A percentile compares a stretch with the other conserved stretches of the same genome.
phyloP scores from a whole-genome alignment of 2,329 filamentous ascomycete species.

The Chaetothyriales sp. region DNA sequence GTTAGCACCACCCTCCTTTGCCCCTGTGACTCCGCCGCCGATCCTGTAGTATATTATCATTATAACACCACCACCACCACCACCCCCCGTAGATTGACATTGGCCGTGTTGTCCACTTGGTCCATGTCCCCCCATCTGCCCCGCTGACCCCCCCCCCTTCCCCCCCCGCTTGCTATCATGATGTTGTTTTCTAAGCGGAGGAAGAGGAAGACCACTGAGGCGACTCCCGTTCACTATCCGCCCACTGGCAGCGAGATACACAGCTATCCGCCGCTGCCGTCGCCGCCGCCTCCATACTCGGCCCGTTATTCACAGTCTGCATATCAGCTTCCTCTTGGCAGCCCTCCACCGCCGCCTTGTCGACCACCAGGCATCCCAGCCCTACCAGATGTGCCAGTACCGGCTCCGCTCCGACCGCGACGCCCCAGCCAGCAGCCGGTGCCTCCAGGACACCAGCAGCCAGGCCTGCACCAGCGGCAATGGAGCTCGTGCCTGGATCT shows the following conservation, averaged over 20 bases:
- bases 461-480: neutral
- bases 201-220: neutral
- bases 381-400: neutral
- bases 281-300: neutral
- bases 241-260: neutral
- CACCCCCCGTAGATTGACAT: neutral
- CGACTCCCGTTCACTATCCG: neutral
- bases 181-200: neutral
- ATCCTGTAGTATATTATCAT: neutral
- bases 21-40: neutral
- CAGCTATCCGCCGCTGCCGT: neutral
- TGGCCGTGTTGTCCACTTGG: neutral
- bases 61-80: too few relatives aligned
- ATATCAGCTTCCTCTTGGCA: neutral
- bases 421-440: neutral
- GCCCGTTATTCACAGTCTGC: neutral
- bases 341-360: neutral
- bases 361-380: neutral
- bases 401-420: neutral
- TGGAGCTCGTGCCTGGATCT: neutral
- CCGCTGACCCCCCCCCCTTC: neutral
- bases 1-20: neutral
- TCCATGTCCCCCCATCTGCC: neutral
- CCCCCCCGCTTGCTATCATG: neutral
- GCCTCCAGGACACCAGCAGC: neutral